phyloP scores from a whole-genome alignment of 2,329 filamentous ascomycete species.

The Penicillium griseofulvum region DNA sequence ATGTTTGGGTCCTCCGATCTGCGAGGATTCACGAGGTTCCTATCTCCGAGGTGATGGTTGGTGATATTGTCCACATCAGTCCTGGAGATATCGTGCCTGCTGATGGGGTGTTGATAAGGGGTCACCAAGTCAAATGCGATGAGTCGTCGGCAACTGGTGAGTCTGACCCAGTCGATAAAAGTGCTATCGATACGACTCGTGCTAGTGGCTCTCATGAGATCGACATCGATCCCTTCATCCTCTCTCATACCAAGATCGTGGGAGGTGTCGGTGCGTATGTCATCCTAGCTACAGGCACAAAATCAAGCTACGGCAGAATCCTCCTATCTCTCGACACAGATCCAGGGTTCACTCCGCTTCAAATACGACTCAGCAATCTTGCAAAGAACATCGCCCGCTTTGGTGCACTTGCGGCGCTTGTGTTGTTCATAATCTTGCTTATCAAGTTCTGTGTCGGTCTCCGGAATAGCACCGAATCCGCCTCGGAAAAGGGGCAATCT shows the following conservation, averaged over 20 bases:
- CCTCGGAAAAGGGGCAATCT: conserved; percentile 43
- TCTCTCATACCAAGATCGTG: conserved; percentile 74
- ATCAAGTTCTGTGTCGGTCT: conserved; percentile 76
- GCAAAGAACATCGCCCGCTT: conserved; percentile 73
- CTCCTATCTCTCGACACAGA: conserved; percentile 69
- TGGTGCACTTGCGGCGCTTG: conserved; percentile 60
- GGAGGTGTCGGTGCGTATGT: conserved; percentile 72
- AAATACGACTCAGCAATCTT: conserved; percentile 69
- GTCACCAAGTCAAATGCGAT: conserved; percentile 45
- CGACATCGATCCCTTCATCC: conserved; percentile 67
- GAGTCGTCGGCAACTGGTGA: conserved; percentile 24
- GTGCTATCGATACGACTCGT: not conserved
- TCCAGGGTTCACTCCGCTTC: conserved; percentile 70
- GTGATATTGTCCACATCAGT: conserved; percentile 32
- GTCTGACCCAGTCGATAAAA: conserved; percentile 16
- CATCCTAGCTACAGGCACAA: conserved; percentile 66
- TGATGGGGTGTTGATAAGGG: conserved; percentile 62
- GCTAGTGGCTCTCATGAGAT: conserved; percentile 42
- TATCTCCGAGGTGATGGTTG: conserved; percentile 47
- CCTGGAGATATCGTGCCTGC: conserved; percentile 64
- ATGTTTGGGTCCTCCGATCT: conserved; percentile 61
- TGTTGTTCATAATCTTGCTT: conserved; percentile 79
- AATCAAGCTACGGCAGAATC: conserved; percentile 69
- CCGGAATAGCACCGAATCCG: conserved; percentile 62
- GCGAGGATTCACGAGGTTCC: conserved; percentile 62